Conservation (phyloP, 2,329 filamentous ascomycete species). For the Epichloe gansuensis region DNA sequence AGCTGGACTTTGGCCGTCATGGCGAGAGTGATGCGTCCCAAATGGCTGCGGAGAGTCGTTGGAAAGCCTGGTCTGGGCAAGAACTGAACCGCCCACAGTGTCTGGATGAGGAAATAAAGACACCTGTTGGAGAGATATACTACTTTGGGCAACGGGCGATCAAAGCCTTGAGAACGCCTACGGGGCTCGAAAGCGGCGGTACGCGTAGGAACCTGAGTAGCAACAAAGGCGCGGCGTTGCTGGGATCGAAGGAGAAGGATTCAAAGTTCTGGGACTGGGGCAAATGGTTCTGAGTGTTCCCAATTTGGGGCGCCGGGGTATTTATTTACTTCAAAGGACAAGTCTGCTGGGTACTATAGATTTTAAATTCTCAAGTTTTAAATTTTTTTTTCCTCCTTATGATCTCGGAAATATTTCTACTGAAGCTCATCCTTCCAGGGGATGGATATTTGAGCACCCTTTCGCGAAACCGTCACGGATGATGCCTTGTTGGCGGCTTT, state of each 20-base stretch:
- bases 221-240: not conserved
- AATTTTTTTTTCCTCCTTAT: constrained; percentile 9
- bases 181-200: not conserved
- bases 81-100: not conserved
- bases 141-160: constrained; percentile 7
- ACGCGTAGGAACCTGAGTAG: not conserved
- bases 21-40: not conserved
- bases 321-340: not conserved
- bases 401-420: constrained; percentile 9
- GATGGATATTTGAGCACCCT: constrained; percentile 31
- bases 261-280: constrained; percentile 13
- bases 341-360: not conserved
- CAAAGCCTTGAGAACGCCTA: constrained; percentile 1
- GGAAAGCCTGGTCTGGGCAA: constrained; percentile 1
- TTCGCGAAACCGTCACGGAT: constrained; percentile 29
- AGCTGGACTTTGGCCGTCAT: not conserved
- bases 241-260: constrained; percentile 13
- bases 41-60: not conserved
- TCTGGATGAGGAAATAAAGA: not conserved
- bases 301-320: not conserved
- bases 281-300: constrained; percentile 16
- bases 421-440: constrained; percentile 32
- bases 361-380: constrained; percentile 1
- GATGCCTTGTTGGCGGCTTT: constrained; percentile 39
- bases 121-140: constrained; percentile 3